Evolutionary conservation across 192 early-diverging fungal species (phyloP).

Genomic region (Phlyctochytrium bullatum): DNA sequence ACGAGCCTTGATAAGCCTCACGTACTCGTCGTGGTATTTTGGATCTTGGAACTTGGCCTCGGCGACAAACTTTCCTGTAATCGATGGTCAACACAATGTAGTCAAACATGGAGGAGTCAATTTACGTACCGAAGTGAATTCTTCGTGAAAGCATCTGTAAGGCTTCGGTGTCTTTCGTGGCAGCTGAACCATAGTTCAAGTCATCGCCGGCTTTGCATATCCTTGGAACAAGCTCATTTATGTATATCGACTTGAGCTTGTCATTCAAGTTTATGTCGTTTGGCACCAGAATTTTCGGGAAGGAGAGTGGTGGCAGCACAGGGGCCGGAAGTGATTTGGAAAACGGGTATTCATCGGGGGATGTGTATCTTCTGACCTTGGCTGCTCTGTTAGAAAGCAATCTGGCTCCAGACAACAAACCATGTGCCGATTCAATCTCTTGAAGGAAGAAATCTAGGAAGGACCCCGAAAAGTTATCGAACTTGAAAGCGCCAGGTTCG

Average conservation of each 20-base stretch:
- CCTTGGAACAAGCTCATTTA: conserved; percentile 70
- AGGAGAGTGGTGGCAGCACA: conserved; percentile 79
- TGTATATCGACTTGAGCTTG: conserved; percentile 79
- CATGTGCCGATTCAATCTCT: conserved; percentile 90
- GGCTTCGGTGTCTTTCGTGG: conserved; percentile 90
- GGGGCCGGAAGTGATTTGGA: conserved; percentile 77
- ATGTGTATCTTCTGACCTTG: conserved; percentile 77
- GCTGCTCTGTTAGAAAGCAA: conserved; percentile 31
- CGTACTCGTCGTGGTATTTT: conserved; percentile 70
- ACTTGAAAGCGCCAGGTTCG: conserved; percentile 58
- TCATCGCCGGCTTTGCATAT: conserved; percentile 79
- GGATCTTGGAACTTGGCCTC: conserved; percentile 95
- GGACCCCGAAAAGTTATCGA: conserved; percentile 66
- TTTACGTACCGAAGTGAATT: conserved; percentile 83
- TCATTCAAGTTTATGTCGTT: conserved; percentile 86
- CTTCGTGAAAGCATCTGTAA: conserved; percentile 87
- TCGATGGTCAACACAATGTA: background rate
- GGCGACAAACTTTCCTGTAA: conserved; percentile 87
- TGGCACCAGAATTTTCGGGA: conserved; percentile 67
- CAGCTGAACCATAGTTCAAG: conserved; percentile 87
- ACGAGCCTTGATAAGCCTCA: conserved; percentile 64
- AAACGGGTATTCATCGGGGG: conserved; percentile 97
- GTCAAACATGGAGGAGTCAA: background rate
- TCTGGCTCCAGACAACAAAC: conserved; percentile 39
- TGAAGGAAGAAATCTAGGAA: conserved; percentile 90